Conservation (phyloP, 768 basidiomycete genomes). For the Paxillus involutus region DNA sequence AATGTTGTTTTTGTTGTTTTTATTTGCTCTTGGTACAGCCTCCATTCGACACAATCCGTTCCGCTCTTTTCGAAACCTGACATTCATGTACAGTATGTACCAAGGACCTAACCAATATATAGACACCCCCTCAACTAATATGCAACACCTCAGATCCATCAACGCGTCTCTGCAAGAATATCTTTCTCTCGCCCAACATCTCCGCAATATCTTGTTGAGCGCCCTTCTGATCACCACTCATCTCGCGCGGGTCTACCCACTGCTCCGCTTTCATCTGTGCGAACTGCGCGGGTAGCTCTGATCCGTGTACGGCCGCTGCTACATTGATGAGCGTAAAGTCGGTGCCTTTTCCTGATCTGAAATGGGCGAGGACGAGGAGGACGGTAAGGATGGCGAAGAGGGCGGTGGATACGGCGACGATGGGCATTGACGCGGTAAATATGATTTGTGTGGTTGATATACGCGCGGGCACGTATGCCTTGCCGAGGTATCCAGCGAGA, state of each 20-base stretch:
- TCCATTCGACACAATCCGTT: not conserved
- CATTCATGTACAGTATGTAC: not conserved
- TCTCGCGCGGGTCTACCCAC: not conserved
- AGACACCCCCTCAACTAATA: slow-evolving; percentile 8
- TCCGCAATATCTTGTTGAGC: slow-evolving; percentile 2
- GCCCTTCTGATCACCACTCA: not conserved
- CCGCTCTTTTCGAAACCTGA: not conserved
- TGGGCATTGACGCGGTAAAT: slow-evolving; percentile 27
- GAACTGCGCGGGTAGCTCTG: slow-evolving; percentile 24
- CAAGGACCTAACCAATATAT: not conserved
- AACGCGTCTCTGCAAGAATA: slow-evolving; percentile 15
- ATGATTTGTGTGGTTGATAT: slow-evolving; percentile 19
- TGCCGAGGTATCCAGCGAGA: slow-evolving; percentile 22
- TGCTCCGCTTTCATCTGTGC: slow-evolving; percentile 7
- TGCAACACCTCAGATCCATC: slow-evolving; percentile 21
- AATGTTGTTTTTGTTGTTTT: not conserved
- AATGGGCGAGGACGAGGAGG: slow-evolving; percentile 21
- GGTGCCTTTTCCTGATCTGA: slow-evolving; percentile 19
- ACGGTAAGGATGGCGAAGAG: slow-evolving; percentile 23
- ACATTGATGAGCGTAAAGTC: slow-evolving; percentile 25
- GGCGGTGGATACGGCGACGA: slow-evolving; percentile 22
- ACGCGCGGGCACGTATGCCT: slow-evolving; percentile 29
- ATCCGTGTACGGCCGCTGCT: slow-evolving; percentile 20
- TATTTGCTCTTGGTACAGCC: not conserved
- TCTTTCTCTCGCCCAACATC: slow-evolving; percentile 2